Base-by-base conservation (phyloP, 164 flowering plant species). In the Pachysandra terminalis region DNA sequence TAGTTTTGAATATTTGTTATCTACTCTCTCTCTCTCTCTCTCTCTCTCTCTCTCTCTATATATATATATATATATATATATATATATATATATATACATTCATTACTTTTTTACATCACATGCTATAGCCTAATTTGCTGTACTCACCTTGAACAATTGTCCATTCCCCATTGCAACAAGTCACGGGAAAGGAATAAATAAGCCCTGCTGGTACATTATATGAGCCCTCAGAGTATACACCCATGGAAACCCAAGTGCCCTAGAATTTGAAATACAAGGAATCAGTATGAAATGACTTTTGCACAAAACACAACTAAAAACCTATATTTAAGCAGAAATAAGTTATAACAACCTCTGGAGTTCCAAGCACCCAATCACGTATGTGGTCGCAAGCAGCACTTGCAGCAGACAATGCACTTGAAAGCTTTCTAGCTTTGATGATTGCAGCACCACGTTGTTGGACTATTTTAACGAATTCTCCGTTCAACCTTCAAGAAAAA, bases 381-480 rank as follows among this genome's bases (percentile, higher is more conserved):
- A 96, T 96, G 83, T 96, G 99, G 71, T 96, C 99, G 78, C 98
- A 93, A 72, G 99, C 99, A 81, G 96, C 70, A 63, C 99, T 96
- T 56, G 99, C 99, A 83, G 99, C 99, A 76, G 99, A 96, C 53
- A 96, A 68, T n/a, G 99, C 99, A 89, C 99, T 96, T 0, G 99
- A 96, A 25, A 96, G 82, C 83, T 96, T 96, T 61, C 98, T 75
- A 37, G 99, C 99, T 67, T 96, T 90, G 80, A 96, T 96, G 62
- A 96, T 96, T 40, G 99, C 99, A 81, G 98, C 98, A 76, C 99
- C 99, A 71, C 99, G 96, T 74, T 96, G 99, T 75, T 96, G 99
- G 55, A 96, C 99, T 40, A 87, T 90, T 25, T 82, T 67, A 7
- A 96, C 93, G 76, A 96, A 96, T 27, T 87, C 99, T 67, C 84